These are phyloP conservation scores for Orobanche coerulescens DNA, from an alignment of 257 asterid genomes.

Conservation along the genomic window DNA sequence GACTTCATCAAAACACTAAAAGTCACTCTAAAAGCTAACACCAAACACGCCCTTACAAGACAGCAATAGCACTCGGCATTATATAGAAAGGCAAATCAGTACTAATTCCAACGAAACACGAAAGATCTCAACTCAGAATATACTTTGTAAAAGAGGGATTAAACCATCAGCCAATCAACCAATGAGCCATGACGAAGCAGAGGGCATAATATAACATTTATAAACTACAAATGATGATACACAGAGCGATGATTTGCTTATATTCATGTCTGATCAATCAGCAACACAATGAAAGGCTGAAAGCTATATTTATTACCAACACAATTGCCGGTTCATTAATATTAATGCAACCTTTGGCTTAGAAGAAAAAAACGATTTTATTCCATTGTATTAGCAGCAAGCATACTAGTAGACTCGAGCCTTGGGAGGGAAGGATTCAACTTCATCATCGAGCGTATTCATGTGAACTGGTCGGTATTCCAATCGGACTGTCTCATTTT, in stretches of 20 bases:
- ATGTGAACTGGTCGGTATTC: constrained; percentile 82
- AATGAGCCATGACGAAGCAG: constrained; percentile 2
- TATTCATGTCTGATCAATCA: constrained; percentile 25
- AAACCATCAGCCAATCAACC: constrained; percentile 1
- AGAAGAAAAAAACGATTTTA: neutral
- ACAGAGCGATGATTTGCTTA: constrained; percentile 18
- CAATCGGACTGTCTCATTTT: constrained; percentile 59
- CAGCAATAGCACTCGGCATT: too few species aligned
- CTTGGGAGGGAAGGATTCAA: constrained; percentile 80
- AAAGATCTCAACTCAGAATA: neutral
- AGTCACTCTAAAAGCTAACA: too few species aligned
- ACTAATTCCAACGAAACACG: neutral
- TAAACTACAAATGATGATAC: constrained; percentile 5
- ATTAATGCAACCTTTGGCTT: constrained; percentile 24
- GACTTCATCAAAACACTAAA: too few species aligned
- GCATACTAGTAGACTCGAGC: constrained; percentile 68
- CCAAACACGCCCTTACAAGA: too few species aligned
- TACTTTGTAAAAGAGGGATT: neutral
- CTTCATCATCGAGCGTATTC: constrained; percentile 81
- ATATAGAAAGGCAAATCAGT: too few species aligned
- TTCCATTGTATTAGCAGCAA: constrained; percentile 13
- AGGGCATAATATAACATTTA: neutral
- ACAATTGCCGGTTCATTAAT: constrained; percentile 18
- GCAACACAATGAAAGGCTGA: constrained; percentile 11
- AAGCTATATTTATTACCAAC: constrained; percentile 36